A percentile compares a stretch with the other conserved stretches of the same genome.
These are phyloP conservation scores for Sequoia sempervirens DNA, from an alignment of 75 land plant species.

Conservation along the genomic window DNA sequence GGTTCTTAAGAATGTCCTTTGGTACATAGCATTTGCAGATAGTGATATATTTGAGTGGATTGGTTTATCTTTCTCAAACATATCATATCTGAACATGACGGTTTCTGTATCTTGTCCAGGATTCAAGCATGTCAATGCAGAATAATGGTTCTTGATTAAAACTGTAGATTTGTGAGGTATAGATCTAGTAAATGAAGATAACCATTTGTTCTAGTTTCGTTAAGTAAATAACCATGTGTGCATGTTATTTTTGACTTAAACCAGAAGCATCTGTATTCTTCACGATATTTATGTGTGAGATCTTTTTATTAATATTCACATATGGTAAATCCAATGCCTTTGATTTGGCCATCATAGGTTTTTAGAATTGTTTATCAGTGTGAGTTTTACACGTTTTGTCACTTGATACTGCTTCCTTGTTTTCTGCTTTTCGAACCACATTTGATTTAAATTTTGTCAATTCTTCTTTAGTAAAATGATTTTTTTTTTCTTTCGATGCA, in stretches of 20 bases:
- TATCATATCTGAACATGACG: neutral
- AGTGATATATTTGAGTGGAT: neutral
- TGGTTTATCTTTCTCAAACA: neutral
- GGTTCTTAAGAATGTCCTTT: neutral
- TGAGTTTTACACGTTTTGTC: neutral
- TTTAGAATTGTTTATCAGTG: neutral
- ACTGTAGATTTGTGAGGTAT: neutral
- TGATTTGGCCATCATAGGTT: neutral
- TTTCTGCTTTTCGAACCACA: neutral
- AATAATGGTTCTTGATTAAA: neutral
- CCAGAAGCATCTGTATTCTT: neutral
- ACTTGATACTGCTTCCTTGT: neutral
- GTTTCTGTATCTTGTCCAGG: neutral
- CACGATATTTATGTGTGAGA: neutral
- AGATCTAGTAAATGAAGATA: neutral
- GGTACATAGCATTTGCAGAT: neutral
- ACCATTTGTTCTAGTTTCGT: neutral
- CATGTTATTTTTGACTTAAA: neutral
- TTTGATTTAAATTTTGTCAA: neutral
- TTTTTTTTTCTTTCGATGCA: constrained; percentile 14
- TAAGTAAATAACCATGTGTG: neutral
- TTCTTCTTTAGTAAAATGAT: neutral
- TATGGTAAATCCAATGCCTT: neutral
- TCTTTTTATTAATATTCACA: neutral
- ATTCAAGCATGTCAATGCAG: neutral